A percentile compares a stretch with the other conserved stretches of the same genome.
phyloP scores from a whole-genome alignment of 768 basidiomycete species.

The Kwoniella dendrophila region DNA sequence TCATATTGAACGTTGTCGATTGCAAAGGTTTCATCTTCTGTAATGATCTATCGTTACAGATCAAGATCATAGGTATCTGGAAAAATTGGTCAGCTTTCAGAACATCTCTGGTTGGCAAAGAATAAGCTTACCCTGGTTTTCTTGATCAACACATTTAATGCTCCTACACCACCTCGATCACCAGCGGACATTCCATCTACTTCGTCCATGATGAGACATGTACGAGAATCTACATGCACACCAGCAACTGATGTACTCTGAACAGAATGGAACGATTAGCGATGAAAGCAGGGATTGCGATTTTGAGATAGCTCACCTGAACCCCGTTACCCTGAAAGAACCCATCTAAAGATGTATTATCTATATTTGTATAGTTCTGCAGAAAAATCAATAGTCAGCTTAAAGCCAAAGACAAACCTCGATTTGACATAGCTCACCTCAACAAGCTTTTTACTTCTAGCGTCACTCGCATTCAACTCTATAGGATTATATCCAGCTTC shows the following conservation, averaged over 20 bases:
- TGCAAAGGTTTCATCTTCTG: conserved; percentile 87
- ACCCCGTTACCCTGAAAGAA: conserved; percentile 59
- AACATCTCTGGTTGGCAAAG: background rate
- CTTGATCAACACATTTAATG: conserved; percentile 85
- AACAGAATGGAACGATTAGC: conserved; percentile 3
- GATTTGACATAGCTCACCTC: conserved; percentile 63
- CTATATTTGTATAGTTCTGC: conserved; percentile 85
- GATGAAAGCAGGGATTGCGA: background rate
- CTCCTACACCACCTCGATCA: conserved; percentile 94
- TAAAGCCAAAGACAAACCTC: background rate
- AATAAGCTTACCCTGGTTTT: conserved; percentile 73
- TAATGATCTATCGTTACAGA: conserved; percentile 85
- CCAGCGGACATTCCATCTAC: conserved; percentile 99
- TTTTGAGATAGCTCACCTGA: conserved; percentile 28
- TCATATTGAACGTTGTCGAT: conserved; percentile 69
- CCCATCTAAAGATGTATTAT: conserved; percentile 83
- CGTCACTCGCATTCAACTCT: conserved; percentile 94
- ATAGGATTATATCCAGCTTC: conserved; percentile 89
- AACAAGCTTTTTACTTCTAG: conserved; percentile 92
- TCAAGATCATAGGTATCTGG: conserved; percentile 94
- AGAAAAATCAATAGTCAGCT: conserved; percentile 1
- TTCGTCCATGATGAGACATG: conserved; percentile 97
- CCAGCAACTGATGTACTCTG: conserved; percentile 70
- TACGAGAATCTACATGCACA: conserved; percentile 72
- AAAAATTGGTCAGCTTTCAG: background rate